Base-by-base conservation (phyloP, 768 basidiomycete genomes). In the Tylopilus sp. region DNA sequence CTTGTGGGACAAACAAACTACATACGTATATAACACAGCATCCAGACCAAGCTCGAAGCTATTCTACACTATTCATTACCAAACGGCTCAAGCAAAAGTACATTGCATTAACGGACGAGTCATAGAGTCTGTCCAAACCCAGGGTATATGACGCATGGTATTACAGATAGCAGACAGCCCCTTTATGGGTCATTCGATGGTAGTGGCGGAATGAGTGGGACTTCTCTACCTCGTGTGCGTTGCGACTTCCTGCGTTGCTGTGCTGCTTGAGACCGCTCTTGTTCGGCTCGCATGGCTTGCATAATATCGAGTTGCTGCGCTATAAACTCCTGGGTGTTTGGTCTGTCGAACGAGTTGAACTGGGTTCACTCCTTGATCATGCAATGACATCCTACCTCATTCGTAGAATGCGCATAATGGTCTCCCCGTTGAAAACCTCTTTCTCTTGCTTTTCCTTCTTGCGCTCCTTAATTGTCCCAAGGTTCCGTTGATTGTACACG, bases 381-480 rank as follows among this genome's bases (percentile, higher is more conserved):
- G 1, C 4, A 45, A 36, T 43, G 5, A 48, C n/a, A 6, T 21
- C 79, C 46, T 64, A 92, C 95, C 94, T 79, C 95, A 98, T 98
- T 28, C 97, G 81, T 38, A 99, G 75, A 57, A 99, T 95, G 51
- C 93, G 78, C 76, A 99, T 82, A 52, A 98, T 97, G 33, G 88
- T 92, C 72, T 98, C 93, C 46, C 89, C 91, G 49, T 71, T 80
- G 51, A 84, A 84, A 3, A 79, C 77, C 51, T 88, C 85, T 53
- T 86, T 83, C 69, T 91, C 81, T 59, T 91, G 77, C 64, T 83
- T 80, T 74, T 95, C 91, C 68, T 83, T 83, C 78, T 98, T 98
- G 56, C 92, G 81, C 61, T 94, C 84, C 69, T 86, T 86, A 68
- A 99, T 98, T 7, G 97, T 99, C 11, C 95, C 95, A 6, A 98